These are phyloP conservation scores for Penicillium janthinellum DNA, from an alignment of 2,329 filamentous ascomycete genomes.

Conservation along the genomic window DNA sequence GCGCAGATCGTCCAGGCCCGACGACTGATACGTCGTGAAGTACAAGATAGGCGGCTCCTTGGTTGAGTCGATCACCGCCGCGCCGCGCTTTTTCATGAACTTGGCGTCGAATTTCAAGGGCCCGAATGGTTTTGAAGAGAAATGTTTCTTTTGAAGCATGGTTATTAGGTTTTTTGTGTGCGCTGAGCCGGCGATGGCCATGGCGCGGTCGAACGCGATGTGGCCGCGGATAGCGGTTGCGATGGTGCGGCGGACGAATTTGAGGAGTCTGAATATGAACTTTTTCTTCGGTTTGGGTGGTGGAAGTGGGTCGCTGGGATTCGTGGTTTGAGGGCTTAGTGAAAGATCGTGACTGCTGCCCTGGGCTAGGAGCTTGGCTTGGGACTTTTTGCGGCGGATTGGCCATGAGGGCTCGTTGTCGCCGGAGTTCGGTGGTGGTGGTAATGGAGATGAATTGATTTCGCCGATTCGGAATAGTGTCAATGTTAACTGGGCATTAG, in stretches of 20 bases:
- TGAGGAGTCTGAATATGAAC: constrained; percentile 55
- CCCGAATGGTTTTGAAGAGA: constrained; percentile 54
- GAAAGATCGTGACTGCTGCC: constrained; percentile 55
- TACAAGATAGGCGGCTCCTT: constrained; percentile 53
- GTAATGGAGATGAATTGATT: constrained; percentile 76
- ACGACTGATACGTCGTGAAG: constrained; percentile 54
- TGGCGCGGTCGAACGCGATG: constrained; percentile 70
- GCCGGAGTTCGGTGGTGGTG: constrained; percentile 57
- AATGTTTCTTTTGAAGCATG: constrained; percentile 58
- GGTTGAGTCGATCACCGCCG: constrained; percentile 63
- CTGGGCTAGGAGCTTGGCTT: constrained; percentile 53
- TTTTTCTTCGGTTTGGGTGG: constrained; percentile 36
- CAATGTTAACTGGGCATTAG: constrained; percentile 80
- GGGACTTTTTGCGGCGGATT: constrained; percentile 49
- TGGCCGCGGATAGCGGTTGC: constrained; percentile 72
- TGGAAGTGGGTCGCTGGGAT: background rate
- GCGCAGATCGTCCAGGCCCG: constrained; percentile 46
- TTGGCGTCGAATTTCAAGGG: constrained; percentile 77
- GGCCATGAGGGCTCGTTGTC: constrained; percentile 36
- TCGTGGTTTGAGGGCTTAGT: background rate
- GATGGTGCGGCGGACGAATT: constrained; percentile 68
- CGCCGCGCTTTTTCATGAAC: constrained; percentile 70
- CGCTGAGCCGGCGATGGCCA: constrained; percentile 63
- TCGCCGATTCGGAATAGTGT: constrained; percentile 82
- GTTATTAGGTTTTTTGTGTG: constrained; percentile 72